Evolutionary conservation across 257 asterid genomes (phyloP).

Genomic region (Nicotiana paniculata): DNA sequence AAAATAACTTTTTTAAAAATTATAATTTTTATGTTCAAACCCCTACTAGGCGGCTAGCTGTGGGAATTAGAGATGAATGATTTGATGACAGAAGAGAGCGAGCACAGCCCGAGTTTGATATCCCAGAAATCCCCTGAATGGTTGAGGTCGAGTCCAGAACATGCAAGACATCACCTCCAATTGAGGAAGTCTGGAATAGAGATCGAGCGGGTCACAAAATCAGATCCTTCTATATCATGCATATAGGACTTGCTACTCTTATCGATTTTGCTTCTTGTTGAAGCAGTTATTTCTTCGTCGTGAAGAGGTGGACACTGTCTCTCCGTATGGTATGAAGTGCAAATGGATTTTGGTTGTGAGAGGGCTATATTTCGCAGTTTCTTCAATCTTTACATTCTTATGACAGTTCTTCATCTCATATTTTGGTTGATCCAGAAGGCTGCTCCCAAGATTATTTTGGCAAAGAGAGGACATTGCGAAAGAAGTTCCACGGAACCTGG

Average conservation of each 20-base stretch:
- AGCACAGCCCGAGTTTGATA: conserved; percentile 31
- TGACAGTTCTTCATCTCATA: conserved; percentile 20
- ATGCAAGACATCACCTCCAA: conserved; percentile 18
- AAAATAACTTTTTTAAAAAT: no score
- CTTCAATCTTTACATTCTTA: conserved; percentile 20
- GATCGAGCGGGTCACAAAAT: conserved; percentile 12
- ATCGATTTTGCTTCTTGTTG: conserved; percentile 6
- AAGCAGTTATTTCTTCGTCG: conserved; percentile 7
- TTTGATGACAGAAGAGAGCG: conserved; percentile 50
- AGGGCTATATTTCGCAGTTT: conserved; percentile 12
- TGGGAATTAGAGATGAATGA: conserved; percentile 11
- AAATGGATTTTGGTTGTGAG: conserved; percentile 3
- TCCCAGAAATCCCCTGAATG: conserved; percentile 23
- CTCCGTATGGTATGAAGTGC: conserved; percentile 7
- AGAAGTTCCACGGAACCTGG: conserved; percentile 19
- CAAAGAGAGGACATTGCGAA: conserved; percentile 19
- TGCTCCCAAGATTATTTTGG: conserved; percentile 22
- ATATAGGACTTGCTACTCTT: conserved; percentile 8
- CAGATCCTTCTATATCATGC: conserved; percentile 12
- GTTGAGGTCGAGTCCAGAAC: conserved; percentile 17
- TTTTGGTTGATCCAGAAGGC: conserved; percentile 16
- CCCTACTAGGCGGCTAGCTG: conserved; percentile 7
- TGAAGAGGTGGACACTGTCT: background rate
- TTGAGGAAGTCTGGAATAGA: conserved; percentile 9
- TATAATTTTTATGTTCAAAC: no score